Evolutionary conservation across 176 grass and related monocot genomes (phyloP), one percentile per base, ranked within the genome.

Genomic region (Triticum turgidum): DNA sequence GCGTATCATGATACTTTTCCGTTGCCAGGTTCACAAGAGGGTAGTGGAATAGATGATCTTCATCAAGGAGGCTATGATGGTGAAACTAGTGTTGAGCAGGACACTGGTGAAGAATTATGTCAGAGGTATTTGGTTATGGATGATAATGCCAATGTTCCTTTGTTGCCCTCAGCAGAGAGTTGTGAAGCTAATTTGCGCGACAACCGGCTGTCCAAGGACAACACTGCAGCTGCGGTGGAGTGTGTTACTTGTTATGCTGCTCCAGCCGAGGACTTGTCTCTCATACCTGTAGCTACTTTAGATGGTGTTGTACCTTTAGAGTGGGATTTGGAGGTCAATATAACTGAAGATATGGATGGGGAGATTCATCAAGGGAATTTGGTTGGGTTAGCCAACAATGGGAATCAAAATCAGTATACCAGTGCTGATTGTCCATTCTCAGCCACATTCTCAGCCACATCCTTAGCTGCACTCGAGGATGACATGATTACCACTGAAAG

Each of bases 1-100:
- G 20, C 21, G 37, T 4, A 5, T 59, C 12, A 47, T 4, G 20
- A 21, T 61, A 18, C 24, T 17, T 81, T 10, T 10, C 4, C 3
- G 3, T 75, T 80, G 85, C 20, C 69, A 89, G 83, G 69, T 76
- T 75, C 77, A 81, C 61, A 47, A 18, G 68, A 34, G 29, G 44
- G 61, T 8, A 56, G 27, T 81, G 61, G 47, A 81, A 45, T 75
- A 77, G 6, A 69, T 17, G 27, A 69, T 76, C 4, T 86, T 85
- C 20, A 27, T 0, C 20, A 29, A 49, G 61, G 15, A 4, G 45
- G 30, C 51, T 24, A 62, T 18, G 44, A n/a, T 27, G 27, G 35
- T 80, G 67, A 62, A 73, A 44, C 64, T 73, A 80, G 11, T 24
- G 6, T 33, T 61, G 81, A 71, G n/a, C n/a, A 73, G 63, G 44